Evolutionary conservation across 331 rosid genomes (phyloP).

Genomic region (Pyrus hybrid): DNA sequence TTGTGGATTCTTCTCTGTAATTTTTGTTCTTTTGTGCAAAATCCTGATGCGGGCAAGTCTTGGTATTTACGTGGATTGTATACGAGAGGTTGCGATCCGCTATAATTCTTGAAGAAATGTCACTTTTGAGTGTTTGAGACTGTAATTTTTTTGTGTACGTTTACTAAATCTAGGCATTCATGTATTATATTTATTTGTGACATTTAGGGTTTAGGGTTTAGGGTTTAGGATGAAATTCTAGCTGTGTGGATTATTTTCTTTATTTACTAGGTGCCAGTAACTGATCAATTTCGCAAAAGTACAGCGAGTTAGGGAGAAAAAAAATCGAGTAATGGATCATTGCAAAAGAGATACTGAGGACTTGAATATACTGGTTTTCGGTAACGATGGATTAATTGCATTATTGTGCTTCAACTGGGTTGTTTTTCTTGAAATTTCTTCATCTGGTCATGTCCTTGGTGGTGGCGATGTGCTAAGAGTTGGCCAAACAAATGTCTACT

Average conservation of each 20-base stretch:
- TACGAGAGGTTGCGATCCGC: not conserved
- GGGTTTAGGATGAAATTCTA: not conserved
- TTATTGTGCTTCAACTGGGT: not conserved
- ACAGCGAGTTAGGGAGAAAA: too few relatives aligned
- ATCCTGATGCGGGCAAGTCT: not conserved
- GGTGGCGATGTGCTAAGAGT: not conserved
- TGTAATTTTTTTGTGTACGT: not conserved
- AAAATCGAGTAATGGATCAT: not conserved
- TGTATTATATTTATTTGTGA: not conserved
- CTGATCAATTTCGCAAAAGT: not conserved
- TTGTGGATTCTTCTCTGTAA: not conserved
- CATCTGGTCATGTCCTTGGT: not conserved
- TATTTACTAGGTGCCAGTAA: not conserved
- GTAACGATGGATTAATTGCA: not conserved
- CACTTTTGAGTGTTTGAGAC: not conserved
- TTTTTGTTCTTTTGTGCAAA: not conserved
- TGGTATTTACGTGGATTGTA: not conserved
- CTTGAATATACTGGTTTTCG: not conserved
- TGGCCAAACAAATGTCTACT: not conserved
- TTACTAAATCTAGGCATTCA: not conserved
- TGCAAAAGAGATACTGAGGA: not conserved
- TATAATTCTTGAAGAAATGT: not conserved
- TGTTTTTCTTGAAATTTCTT: not conserved
- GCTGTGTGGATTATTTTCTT: not conserved
- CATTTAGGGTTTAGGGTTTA: not conserved